Evolutionary conservation across 306 rosid genomes (phyloP).

Genomic region (Vicia faba): DNA sequence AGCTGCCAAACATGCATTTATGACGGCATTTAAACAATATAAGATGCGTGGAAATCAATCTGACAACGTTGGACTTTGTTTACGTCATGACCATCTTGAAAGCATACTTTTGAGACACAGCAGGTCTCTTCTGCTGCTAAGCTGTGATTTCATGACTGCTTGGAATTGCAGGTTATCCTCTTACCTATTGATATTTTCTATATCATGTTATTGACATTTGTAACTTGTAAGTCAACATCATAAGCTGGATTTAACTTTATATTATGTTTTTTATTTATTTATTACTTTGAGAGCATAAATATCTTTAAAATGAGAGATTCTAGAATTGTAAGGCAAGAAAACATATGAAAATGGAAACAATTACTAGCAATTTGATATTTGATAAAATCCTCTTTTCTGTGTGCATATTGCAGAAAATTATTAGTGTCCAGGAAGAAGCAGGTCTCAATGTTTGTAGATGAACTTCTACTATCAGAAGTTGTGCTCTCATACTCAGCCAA

Average conservation of each 20-base stretch:
- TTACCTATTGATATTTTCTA: constrained; percentile 16
- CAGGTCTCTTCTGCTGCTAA: constrained; percentile 68
- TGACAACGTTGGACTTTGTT: constrained; percentile 34
- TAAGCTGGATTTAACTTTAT: no score
- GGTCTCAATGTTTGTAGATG: constrained; percentile 49
- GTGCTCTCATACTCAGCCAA: constrained; percentile 82
- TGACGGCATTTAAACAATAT: constrained; percentile 54
- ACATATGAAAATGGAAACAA: constrained; percentile 9
- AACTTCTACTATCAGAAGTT: constrained; percentile 70
- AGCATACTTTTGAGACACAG: constrained; percentile 67
- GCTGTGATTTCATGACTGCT: constrained; percentile 83
- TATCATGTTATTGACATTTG: constrained; percentile 11
- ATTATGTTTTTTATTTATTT: no score
- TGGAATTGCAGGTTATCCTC: constrained; percentile 82
- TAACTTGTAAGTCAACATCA: constrained; percentile 12
- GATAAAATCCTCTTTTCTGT: constrained; percentile 9
- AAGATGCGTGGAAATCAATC: constrained; percentile 39
- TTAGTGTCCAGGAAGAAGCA: constrained; percentile 55
- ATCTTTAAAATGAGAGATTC: constrained; percentile 15
- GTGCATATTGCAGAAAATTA: constrained; percentile 56
- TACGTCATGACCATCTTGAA: constrained; percentile 43
- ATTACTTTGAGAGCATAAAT: constrained; percentile 13
- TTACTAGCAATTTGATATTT: constrained; percentile 17
- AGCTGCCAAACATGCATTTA: constrained; percentile 59
- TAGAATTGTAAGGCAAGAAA: constrained; percentile 14